Conservation (phyloP, 1,284 basidiomycete genomes). For the Ustilago nuda region DNA sequence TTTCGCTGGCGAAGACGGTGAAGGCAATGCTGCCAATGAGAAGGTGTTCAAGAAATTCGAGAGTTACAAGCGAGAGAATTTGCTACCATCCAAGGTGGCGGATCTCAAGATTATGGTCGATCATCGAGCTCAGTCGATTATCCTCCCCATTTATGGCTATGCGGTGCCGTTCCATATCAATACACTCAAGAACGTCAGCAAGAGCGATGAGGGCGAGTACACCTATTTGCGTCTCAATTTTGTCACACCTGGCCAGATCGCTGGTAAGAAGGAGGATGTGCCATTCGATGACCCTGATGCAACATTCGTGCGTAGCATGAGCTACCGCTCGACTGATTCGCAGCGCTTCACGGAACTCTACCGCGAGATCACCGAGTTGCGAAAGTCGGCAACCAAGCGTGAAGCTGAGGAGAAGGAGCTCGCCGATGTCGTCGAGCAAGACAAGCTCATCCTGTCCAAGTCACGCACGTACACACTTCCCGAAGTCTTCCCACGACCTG, state of each 20-base stretch:
- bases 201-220: slow-evolving; percentile 95
- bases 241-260: slow-evolving; percentile 96
- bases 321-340: slow-evolving; percentile 89
- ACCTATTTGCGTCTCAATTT: slow-evolving; percentile 97
- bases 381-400: slow-evolving; percentile 95
- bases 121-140: slow-evolving; percentile 86
- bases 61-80: slow-evolving; percentile 94
- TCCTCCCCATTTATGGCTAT: slow-evolving; percentile 93
- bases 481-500: slow-evolving; percentile 93
- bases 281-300: slow-evolving; percentile 98
- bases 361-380: slow-evolving; percentile 92
- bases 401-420: slow-evolving; percentile 98
- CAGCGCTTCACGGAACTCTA: slow-evolving; percentile 88
- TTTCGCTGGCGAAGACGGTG: slow-evolving; percentile 75
- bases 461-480: slow-evolving; percentile 73
- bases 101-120: slow-evolving; percentile 85
- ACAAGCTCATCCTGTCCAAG: slow-evolving; percentile 85
- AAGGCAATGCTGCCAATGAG: slow-evolving; percentile 76
- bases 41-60: slow-evolving; percentile 90
- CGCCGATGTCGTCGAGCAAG: slow-evolving; percentile 97
- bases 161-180: slow-evolving; percentile 99
- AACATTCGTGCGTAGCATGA: slow-evolving; percentile 94
- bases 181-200: slow-evolving; percentile 96
- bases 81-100: slow-evolving; percentile 75
- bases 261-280: slow-evolving; percentile 99